Percentiles rank a stretch among this genome's conserved stretches.
Conservation (phyloP, 1,284 basidiomycete genomes). For the Earliella scabrosa region DNA sequence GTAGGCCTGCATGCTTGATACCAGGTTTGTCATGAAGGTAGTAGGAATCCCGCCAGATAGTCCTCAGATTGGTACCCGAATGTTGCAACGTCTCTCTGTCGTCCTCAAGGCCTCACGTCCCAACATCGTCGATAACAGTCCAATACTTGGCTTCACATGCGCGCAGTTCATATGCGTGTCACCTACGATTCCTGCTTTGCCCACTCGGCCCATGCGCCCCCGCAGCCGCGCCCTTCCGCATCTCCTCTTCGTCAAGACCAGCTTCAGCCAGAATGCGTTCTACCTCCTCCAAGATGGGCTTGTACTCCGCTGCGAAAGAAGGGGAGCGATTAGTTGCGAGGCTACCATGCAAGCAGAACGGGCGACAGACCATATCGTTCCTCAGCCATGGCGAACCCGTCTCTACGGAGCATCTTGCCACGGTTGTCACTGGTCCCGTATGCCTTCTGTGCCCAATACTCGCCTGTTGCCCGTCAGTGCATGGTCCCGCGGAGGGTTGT, state of each 20-base stretch:
- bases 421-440: slow-evolving; percentile 63
- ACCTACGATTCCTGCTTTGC: slow-evolving; percentile 60
- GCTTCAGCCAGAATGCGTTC: slow-evolving; percentile 87
- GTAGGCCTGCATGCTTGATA: no score
- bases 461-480: slow-evolving; percentile 45
- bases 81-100: no score
- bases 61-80: no score
- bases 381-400: slow-evolving; percentile 78
- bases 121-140: no score
- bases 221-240: slow-evolving; percentile 55
- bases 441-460: slow-evolving; percentile 85
- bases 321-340: not conserved
- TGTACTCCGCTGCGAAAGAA: slow-evolving; percentile 59
- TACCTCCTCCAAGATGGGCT: slow-evolving; percentile 81
- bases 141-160: no score
- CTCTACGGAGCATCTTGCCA: slow-evolving; percentile 81
- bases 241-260: slow-evolving; percentile 86
- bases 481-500: no score
- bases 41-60: no score
- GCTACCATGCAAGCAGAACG: not conserved
- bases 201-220: slow-evolving; percentile 40
- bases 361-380: slow-evolving; percentile 47
- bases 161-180: slow-evolving; percentile 4
- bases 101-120: no score
- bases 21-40: no score